Evolutionary conservation across 108 stramenopile genomes (phyloP).

Genomic region (Cylindrotheca fusiformis): DNA sequence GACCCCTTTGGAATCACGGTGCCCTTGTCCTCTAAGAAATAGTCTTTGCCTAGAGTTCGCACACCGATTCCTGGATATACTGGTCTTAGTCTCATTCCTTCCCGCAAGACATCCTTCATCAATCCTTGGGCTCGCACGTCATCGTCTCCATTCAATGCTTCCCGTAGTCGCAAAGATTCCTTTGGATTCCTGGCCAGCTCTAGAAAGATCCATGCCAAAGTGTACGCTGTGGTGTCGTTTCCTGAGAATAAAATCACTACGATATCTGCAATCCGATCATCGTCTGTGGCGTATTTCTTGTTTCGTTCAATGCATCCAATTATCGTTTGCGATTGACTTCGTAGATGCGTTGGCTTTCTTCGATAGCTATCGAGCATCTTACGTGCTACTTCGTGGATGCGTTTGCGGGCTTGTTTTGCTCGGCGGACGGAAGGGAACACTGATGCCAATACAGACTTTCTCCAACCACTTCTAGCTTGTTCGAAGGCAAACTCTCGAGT

Average conservation of each 20-base stretch:
- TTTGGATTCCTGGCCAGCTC: conserved; percentile 39
- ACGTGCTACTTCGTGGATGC: conserved; percentile 16
- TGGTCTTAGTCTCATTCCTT: conserved; percentile 38
- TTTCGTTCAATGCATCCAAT: conserved; percentile 35
- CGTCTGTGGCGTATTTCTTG: conserved; percentile 35
- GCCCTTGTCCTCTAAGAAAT: conserved; percentile 23
- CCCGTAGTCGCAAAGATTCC: conserved; percentile 24
- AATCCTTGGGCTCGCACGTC: conserved; percentile 28
- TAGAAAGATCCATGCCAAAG: conserved; percentile 37
- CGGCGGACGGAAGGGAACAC: conserved; percentile 14
- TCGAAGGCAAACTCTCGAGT: conserved; percentile 11
- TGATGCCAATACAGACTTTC: conserved; percentile 9
- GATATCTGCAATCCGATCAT: conserved; percentile 38
- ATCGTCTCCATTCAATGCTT: conserved; percentile 23
- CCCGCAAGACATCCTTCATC: conserved; percentile 38
- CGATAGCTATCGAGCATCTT: conserved; percentile 30
- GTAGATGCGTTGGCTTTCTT: conserved; percentile 10
- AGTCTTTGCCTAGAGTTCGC: conserved; percentile 25
- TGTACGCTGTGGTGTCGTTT: conserved; percentile 44
- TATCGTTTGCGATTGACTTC: conserved; percentile 25
- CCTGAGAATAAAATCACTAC: conserved; percentile 44
- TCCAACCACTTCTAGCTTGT: conserved; percentile 9
- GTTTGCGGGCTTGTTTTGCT: conserved; percentile 3
- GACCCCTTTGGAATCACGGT: conserved; percentile 46
- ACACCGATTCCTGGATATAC: conserved; percentile 20